Evolutionary conservation across 2,329 filamentous ascomycete species (phyloP), one percentile per base, ranked within the genome.

Genomic region (Thielaviopsis punctulata): DNA sequence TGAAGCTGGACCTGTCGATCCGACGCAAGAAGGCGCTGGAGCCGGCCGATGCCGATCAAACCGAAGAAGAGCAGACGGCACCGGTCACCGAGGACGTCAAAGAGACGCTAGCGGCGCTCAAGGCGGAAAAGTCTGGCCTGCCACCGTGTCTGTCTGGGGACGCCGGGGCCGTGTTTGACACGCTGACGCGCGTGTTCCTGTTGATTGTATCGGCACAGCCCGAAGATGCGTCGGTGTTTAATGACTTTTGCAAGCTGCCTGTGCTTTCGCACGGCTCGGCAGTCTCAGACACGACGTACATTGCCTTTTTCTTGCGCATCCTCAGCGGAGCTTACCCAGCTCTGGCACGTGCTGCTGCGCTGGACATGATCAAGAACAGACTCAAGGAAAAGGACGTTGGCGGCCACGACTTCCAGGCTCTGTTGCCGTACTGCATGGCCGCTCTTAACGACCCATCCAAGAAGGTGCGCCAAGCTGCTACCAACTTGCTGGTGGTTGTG

Each of bases 391-490:
- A 66, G 13, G 71, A 74, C 54, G 70, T 68, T 51, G 64, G 62
- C 21, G 68, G 69, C 19, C 61, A 76, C 7, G 84, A 95, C 62
- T 73, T 89, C 48, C 90, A 96, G 62, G 76, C 79, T 10, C 64
- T 95, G 18, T 62, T 95, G n/a, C 90, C 90, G 2, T 95, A 94
- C 65, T 70, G 82, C 27, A 68, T 95, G 45, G 71, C 76, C 36
- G 84, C 84, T 21, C 73, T 96, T 18, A 73, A 78, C 22, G 90
- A 96, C 63, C 68, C 79, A 4, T 85, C 85, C 1, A 80, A 82
- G 56, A 79, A 79, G 56, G 82, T 95, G 43, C 82, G 89, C 45
- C 79, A 80, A 56, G 80, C 86, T 49, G 84, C 88, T 19, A 80
- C 82, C 21, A 76, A 82, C 49, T 71, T 89, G 27, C 63, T 86